Evolutionary conservation across 345 rosid genomes (phyloP), one percentile per base, ranked within the genome.

Genomic region (Camelina neglecta): DNA sequence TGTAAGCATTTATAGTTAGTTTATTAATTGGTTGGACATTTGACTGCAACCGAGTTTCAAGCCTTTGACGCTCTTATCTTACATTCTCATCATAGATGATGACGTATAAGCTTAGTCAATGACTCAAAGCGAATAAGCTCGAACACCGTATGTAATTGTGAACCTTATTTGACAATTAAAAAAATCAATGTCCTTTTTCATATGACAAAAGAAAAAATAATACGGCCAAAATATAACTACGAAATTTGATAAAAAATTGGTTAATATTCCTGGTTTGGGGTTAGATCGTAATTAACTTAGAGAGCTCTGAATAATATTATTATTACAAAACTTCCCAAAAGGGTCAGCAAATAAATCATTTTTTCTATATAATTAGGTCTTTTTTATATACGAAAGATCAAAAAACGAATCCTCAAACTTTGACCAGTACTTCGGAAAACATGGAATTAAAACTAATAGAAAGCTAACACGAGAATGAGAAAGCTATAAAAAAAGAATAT

Each of bases 331-430:
- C 47, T 58, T 24, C 18, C 20, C 45, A 56, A 16, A 26, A 24
- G 7, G 31, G 20, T 55, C 12, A 8, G 11, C 11, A 57, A 41
- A 56, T 45, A 35, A 23, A 65, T 29, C 1, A 33, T 16, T 2
- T 13, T 66, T 24, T 16, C 8, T 26, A 36, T 5, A 39, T 66
- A 39, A 35, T 41, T 60, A 16, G 26, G 29, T 59, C 0, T 38
- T 21, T 42, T 50, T 39, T 4, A 47, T 6, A 41, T 75, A 68
- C 21, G 20, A 69, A 60, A 69, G 49, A 44, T 38, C 41, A 8
- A 36, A 75, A 75, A 49, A 29, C 67, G 13, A 58, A 75, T 67
- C 53, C 41, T 67, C 74, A 69, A 75, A 61, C 38, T 68, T 75
- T 75, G 79, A 75, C 74, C 63, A 60, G 4, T 53, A 21, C 11